These are phyloP conservation scores for Cryptomeria japonica DNA, from an alignment of 75 land plant genomes.

Conservation along the genomic window DNA sequence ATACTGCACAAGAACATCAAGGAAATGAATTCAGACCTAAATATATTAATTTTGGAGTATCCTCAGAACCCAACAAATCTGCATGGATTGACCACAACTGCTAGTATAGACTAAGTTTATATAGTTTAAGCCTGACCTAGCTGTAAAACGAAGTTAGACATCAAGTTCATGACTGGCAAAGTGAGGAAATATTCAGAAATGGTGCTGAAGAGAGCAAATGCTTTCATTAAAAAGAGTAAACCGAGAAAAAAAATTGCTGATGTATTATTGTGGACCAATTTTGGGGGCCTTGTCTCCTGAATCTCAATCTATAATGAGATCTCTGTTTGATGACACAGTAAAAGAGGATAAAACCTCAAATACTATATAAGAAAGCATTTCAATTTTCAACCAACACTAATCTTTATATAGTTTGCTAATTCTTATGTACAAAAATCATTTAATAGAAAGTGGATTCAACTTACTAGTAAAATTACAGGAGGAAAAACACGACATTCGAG, in stretches of 20 bases:
- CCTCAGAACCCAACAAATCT: neutral
- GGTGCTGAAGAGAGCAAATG: neutral
- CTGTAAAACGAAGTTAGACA: neutral
- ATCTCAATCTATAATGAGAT: neutral
- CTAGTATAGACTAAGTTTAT: neutral
- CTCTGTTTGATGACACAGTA: neutral
- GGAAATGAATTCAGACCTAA: neutral
- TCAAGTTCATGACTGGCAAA: neutral
- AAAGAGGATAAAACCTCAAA: neutral
- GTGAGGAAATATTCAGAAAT: neutral
- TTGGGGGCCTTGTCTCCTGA: neutral
- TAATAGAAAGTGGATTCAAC: no score
- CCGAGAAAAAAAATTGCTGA: neutral
- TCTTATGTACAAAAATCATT: no score
- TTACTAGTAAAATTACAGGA: conserved; percentile 6
- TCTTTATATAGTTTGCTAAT: neutral
- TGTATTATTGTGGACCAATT: neutral
- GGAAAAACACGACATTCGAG: conserved; percentile 45
- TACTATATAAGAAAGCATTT: neutral
- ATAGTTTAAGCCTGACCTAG: neutral
- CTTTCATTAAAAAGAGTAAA: neutral
- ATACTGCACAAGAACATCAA: conserved; percentile 38
- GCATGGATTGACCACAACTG: neutral
- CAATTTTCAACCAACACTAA: neutral
- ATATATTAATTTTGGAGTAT: neutral